Percentiles rank a stretch among this genome's conserved stretches.
Conservation (phyloP, 495 filamentous ascomycete species). For the Pyronema omphalodes region DNA sequence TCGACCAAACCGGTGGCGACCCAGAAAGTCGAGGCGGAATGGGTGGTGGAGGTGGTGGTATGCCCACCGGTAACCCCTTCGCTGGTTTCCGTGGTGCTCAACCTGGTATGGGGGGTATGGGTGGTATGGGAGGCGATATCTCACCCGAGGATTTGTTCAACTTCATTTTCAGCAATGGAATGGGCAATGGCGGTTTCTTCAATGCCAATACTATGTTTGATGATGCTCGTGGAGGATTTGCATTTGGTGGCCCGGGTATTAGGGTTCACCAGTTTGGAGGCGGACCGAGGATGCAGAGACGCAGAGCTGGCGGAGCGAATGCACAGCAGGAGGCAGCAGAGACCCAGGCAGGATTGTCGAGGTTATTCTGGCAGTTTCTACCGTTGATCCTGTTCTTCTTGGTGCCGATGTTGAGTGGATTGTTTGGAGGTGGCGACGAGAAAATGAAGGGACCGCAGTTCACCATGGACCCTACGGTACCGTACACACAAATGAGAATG, state of each 20-base stretch:
- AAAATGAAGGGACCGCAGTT: conserved; percentile 48
- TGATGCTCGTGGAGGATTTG: conserved; percentile 75
- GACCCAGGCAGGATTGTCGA: conserved; percentile 28
- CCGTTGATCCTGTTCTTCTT: conserved; percentile 79
- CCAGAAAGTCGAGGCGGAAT: conserved; percentile 69
- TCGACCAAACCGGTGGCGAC: conserved; percentile 74
- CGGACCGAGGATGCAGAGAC: conserved; percentile 32
- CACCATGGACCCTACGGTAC: conserved; percentile 46
- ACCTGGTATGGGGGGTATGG: conserved; percentile 26
- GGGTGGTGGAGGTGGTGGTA: conserved; percentile 31
- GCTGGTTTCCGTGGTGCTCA: conserved; percentile 37
- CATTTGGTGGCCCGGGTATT: conserved; percentile 53
- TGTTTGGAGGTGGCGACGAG: conserved; percentile 46
- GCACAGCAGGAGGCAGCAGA: conserved; percentile 33
- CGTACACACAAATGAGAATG: conserved; percentile 53
- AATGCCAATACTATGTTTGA: conserved; percentile 44
- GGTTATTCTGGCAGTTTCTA: conserved; percentile 46
- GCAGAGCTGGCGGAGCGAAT: conserved; percentile 43
- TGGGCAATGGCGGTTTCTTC: conserved; percentile 45
- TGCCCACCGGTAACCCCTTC: conserved; percentile 44
- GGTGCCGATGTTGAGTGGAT: conserved; percentile 62
- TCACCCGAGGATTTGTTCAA: conserved; percentile 93
- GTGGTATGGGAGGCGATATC: conserved; percentile 63
- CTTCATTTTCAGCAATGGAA: conserved; percentile 74
- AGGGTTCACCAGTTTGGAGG: conserved; percentile 79